These are phyloP conservation scores for Curvularia sp. DNA, from an alignment of 2,329 filamentous ascomycete species.

Conservation along the genomic window DNA sequence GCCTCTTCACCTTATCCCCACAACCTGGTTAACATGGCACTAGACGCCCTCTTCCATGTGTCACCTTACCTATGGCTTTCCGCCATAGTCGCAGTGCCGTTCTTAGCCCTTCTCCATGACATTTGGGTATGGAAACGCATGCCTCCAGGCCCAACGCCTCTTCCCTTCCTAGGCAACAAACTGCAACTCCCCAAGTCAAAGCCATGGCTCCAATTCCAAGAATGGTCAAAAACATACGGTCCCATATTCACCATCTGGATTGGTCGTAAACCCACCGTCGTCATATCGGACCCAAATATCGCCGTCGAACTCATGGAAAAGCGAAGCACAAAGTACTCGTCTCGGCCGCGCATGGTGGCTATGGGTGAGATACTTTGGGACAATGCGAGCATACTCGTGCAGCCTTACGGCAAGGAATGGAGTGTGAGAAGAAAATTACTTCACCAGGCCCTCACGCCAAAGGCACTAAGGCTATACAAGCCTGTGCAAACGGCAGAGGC, in stretches of 20 bases:
- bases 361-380: conserved; percentile 57
- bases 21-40: conserved; percentile 30
- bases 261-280: conserved; percentile 54
- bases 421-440: conserved; percentile 49
- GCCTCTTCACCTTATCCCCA: not conserved
- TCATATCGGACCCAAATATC: conserved; percentile 55
- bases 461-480: conserved; percentile 55
- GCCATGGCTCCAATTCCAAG: conserved; percentile 50
- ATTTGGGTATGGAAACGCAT: conserved; percentile 47
- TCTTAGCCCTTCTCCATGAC: conserved; percentile 36
- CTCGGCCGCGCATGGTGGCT: conserved; percentile 54
- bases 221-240: conserved; percentile 55
- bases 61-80: conserved; percentile 37
- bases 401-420: conserved; percentile 59
- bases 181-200: conserved; percentile 41
- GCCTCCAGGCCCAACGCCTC: conserved; percentile 56
- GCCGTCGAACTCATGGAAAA: conserved; percentile 57
- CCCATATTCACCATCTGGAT: conserved; percentile 60
- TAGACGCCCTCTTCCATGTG: conserved; percentile 29
- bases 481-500: conserved; percentile 60
- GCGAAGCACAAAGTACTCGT: conserved; percentile 55
- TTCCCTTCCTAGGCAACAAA: conserved; percentile 55
- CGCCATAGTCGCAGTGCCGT: conserved; percentile 36
- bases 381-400: conserved; percentile 55
- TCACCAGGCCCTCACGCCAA: conserved; percentile 54